These are phyloP conservation scores for Blastocystis hominis DNA, from an alignment of 352 stramenopile species.

Conservation along the genomic window DNA sequence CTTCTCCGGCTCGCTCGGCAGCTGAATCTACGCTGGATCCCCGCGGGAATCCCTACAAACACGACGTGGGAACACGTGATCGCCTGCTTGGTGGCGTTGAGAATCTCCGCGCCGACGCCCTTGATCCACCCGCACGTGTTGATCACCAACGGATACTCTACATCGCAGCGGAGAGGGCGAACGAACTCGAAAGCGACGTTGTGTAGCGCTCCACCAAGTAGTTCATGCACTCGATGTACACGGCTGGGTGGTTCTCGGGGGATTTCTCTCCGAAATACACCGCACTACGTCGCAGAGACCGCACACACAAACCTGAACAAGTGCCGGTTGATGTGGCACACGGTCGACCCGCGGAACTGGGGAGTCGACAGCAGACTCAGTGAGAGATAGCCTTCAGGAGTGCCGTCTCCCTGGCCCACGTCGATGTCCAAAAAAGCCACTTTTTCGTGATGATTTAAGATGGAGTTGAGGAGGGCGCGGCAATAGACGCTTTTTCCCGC, in stretches of 20 bases:
- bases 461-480: slow-evolving; percentile 79
- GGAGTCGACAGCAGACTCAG: slow-evolving; percentile 76
- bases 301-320: not conserved
- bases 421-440: slow-evolving; percentile 87
- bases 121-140: slow-evolving; percentile 95
- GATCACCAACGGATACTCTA: slow-evolving; percentile 76
- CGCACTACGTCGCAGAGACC: not conserved
- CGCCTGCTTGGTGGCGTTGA: slow-evolving; percentile 77
- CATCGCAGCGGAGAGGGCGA: not conserved
- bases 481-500: slow-evolving; percentile 89
- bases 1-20: not conserved
- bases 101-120: slow-evolving; percentile 84
- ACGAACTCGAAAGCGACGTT: slow-evolving; percentile 43
- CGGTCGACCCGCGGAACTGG: slow-evolving; percentile 67
- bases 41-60: not conserved
- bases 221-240: slow-evolving; percentile 64
- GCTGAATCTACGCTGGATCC: not conserved
- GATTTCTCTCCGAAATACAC: not conserved
- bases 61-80: slow-evolving; percentile 78
- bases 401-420: slow-evolving; percentile 84
- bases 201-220: slow-evolving; percentile 64
- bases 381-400: slow-evolving; percentile 78
- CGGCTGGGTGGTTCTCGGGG: slow-evolving; percentile 64
- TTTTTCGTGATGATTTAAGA: slow-evolving; percentile 67
- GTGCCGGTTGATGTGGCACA: not conserved